Conservation (phyloP, 148 eudicot species). For the Talinum fruticosum region DNA sequence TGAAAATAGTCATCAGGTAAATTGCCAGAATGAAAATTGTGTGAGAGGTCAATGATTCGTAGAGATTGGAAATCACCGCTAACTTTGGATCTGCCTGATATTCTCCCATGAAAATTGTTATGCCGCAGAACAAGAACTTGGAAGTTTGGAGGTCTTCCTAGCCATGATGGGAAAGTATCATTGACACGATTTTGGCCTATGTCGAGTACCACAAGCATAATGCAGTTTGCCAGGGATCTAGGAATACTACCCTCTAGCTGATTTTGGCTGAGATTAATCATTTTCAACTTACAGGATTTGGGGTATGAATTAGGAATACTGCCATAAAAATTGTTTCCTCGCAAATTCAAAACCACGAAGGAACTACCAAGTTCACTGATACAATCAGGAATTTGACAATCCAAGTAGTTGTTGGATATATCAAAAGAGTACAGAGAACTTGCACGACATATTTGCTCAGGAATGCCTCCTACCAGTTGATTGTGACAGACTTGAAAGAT, state of each 20-base stretch:
- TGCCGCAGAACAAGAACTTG: background rate
- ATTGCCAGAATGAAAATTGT: constrained; percentile 30
- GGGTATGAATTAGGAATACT: constrained; percentile 14
- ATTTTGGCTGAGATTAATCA: constrained; percentile 23
- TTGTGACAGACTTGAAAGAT: background rate
- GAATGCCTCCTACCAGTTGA: constrained; percentile 19
- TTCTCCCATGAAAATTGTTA: constrained; percentile 28
- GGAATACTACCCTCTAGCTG: constrained; percentile 18
- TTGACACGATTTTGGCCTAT: constrained; percentile 29
- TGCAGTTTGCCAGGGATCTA: constrained; percentile 20
- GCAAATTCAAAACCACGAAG: background rate
- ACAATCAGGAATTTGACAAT: constrained; percentile 26
- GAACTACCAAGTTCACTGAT: background rate
- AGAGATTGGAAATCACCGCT: constrained; percentile 21
- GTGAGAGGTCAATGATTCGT: constrained; percentile 39
- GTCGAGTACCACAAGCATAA: constrained; percentile 27
- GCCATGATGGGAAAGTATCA: constrained; percentile 44
- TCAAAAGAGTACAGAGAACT: constrained; percentile 13
- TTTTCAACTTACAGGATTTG: background rate
- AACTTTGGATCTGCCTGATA: background rate
- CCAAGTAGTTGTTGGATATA: constrained; percentile 23
- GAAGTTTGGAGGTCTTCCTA: constrained; percentile 22
- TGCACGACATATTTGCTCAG: constrained; percentile 14
- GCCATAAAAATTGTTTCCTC: constrained; percentile 16
- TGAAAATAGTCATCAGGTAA: constrained; percentile 25